Conservation (phyloP, 2,329 filamentous ascomycete species). For the Aspergillus ruber region DNA sequence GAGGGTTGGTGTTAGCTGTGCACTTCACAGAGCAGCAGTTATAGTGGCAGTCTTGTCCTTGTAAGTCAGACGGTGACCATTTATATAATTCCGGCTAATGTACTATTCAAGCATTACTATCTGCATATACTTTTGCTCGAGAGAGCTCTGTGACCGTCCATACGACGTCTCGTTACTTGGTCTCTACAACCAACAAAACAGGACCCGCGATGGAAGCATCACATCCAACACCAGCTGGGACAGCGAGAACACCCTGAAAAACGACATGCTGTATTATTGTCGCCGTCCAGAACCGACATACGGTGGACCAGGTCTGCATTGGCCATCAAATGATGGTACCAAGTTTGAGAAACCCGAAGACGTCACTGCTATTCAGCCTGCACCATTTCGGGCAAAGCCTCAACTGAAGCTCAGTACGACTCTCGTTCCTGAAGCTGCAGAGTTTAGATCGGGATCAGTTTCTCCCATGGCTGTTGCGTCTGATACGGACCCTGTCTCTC, state of each 20-base stretch:
- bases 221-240: constrained; percentile 28
- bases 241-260: constrained; percentile 31
- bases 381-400: constrained; percentile 21
- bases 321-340: constrained; percentile 12
- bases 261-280: constrained; percentile 33
- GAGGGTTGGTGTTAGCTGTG: constrained; percentile 31
- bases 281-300: constrained; percentile 29
- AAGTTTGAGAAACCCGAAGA: constrained; percentile 21
- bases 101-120: constrained; percentile 21
- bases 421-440: constrained; percentile 19
- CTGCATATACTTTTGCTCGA: constrained; percentile 32
- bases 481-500: constrained; percentile 15
- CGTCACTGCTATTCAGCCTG: constrained; percentile 27
- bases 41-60: constrained; percentile 29
- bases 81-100: background rate
- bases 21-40: constrained; percentile 28
- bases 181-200: constrained; percentile 21
- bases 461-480: constrained; percentile 17
- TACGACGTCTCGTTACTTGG: constrained; percentile 34
- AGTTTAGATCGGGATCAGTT: constrained; percentile 23
- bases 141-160: constrained; percentile 31
- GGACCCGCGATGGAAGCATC: constrained; percentile 22
- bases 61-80: constrained; percentile 16
- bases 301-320: constrained; percentile 17
- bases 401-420: constrained; percentile 26